Evolutionary conservation across 441 rosid species (phyloP), one percentile per base, ranked within the genome.

Genomic region (Populus hybrid): DNA sequence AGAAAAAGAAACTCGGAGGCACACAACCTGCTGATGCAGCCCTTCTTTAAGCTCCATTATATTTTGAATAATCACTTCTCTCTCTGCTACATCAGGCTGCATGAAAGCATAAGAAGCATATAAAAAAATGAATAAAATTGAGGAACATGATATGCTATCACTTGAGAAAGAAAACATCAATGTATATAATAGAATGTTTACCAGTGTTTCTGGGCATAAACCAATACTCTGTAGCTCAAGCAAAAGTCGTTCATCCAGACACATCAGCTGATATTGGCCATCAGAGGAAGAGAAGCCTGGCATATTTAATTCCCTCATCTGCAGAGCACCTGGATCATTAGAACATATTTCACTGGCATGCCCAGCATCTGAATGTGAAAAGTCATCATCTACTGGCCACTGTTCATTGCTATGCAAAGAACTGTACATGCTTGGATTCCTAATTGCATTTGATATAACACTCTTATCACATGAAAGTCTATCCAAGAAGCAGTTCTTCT

Each of bases 11-110:
- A 64, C 64, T 61, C 10, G 6, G 12, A 42, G 23, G 73, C 65
- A 50, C 8, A 69, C 68, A 77, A 97, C 99, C 98, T 93, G 95
- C 74, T 88, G 86, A 77, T 82, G 74, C 65, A 93, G 88, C 74
- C 87, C 86, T 80, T 89, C 92, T 86, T 90, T 87, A 71, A 97
- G 89, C 81, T 91, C 87, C 80, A 87, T 74, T 74, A 92, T 90
- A 79, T 90, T 87, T 74, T 87, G 89, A 78, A 84, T 84, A 76
- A 97, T 84, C 70, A 85, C 82, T 80, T 91, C 99, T 70, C 90
- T 89, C 82, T 94, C 97, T 40, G 93, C 87, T 72, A 92, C 88
- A 88, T 93, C 98, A 89, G 97, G 99, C 99, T 97, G 91, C 83
- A 82, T 76, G 67, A 76, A 72, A 67, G 76, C 73, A 81, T 67